These are phyloP conservation scores for Arctium minus DNA, from an alignment of 129 eudicot genomes.

Conservation along the genomic window DNA sequence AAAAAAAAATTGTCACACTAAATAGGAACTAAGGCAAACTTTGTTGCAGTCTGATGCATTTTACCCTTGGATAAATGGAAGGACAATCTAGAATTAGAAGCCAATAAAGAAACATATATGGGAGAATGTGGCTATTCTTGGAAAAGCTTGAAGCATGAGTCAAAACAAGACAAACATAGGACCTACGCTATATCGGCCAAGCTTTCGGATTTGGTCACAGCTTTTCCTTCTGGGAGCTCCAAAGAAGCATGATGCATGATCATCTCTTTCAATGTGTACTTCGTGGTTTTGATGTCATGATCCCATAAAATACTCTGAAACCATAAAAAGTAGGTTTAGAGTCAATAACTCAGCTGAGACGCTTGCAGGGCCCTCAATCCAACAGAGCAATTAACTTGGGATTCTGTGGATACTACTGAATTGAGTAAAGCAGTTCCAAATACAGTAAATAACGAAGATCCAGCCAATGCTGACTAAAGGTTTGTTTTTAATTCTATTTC, in stretches of 20 bases:
- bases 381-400: neutral
- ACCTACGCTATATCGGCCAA: constrained; percentile 82
- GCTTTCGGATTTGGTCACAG: constrained; percentile 69
- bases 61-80: neutral
- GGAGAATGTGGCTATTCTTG: neutral
- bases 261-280: constrained; percentile 86
- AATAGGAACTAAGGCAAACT: no score
- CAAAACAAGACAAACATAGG: neutral
- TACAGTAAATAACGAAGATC: neutral
- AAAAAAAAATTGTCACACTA: neutral
- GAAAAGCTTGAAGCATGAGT: neutral
- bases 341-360: neutral
- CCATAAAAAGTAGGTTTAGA: neutral
- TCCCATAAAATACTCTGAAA: constrained; percentile 91
- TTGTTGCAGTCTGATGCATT: neutral
- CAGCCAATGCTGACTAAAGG: neutral
- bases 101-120: neutral
- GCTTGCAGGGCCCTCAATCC: neutral
- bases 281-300: constrained; percentile 74
- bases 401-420: neutral
- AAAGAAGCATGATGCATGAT: constrained; percentile 72
- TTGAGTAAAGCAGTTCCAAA: neutral
- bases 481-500: neutral
- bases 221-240: constrained; percentile 85
- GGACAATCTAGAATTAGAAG: neutral